Evolutionary conservation across 2,329 filamentous ascomycete genomes (phyloP), one percentile per base, ranked within the genome.

Genomic region (Xylaria sp.): DNA sequence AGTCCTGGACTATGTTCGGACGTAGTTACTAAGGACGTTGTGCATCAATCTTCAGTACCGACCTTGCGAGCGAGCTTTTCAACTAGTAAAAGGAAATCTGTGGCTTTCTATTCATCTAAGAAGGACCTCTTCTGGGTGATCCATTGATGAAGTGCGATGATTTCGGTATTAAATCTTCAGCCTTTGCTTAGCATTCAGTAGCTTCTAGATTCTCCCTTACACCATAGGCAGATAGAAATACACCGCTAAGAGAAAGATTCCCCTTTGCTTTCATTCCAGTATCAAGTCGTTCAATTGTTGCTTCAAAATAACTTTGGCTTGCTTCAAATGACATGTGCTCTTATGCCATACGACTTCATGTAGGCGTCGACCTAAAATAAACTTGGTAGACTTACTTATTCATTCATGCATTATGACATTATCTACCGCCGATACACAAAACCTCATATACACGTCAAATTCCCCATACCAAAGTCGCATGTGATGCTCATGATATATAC

Each of bases 1-100:
- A 95, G 85, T 88, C 91, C 76, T 98, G 93, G 91, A 92, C 93
- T 80, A 91, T 97, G 90, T 98, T 97, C 81, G 95, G 95, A 76
- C 86, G 91, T 82, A 91, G 86, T 78, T 89, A 89, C 78, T 89
- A 85, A 32, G 20, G 48, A 30, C 18, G 30, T 39, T 30, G 32
- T 23, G 52, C 41, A 23, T 52, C 9, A 20, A 13, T 30, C 36
- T 25, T 48, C 30, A 30, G 36, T 52, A 45, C 46, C 36, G 25
- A 25, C 32, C 20, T 15, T 58, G 10, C 25, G 23, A 39, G 36
- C 10, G 36, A 30, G 23, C 36, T 9, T 3, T 45, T 43, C 25
- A 28, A 28, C 53, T 43, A 28, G 36, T 32, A 4, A 25, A 41
- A 39, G 53, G 32, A 20, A 39, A 56, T 28, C 12, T 39, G 7